Base-by-base conservation (phyloP, 1,284 basidiomycete species). In the Ceratobasidium sp. region DNA sequence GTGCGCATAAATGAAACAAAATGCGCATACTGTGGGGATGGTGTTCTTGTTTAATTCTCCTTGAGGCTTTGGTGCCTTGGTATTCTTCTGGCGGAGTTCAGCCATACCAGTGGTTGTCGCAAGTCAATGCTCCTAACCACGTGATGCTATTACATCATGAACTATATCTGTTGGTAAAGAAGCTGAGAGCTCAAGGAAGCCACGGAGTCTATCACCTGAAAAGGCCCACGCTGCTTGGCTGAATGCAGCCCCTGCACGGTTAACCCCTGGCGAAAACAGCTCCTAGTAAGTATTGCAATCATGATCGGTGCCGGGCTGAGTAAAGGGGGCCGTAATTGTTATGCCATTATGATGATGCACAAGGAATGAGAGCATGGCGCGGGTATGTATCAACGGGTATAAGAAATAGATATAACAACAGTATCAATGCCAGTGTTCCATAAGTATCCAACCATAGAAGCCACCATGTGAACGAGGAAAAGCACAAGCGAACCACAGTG, bases 361-460 rank as follows among this genome's bases (percentile, higher is more conserved):
- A 16, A n/a, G n/a, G n/a, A 54, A n/a, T 33, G 29, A 6, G 36
- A 19, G 21, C 59, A 50, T 50, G 52, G 29, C 42, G 27, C 49
- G 59, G 59, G 59, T 64, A 64, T 64, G 47, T 52, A 49, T 27
- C 49, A 64, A 42, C 30, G 59, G 59, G 59, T 64, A 64, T 64
- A 47, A 50, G 58, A 19, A 44, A 60, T 59, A 47, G 19, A 60
- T 49, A 46, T n/a, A 46, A 46, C 42, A 46, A 50, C 7, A 27
- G 47, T 44, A 36, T 25, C 33, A 64, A 41, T 30, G 52, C 36
- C 59, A 64, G 49, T 53, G 39, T 49, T 52, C 58, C 19, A 59
- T 41, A 64, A 64, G 46, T 64, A 53, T 44, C 49, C 59, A 54
- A 50, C 49, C 36, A 53, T 33, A 64, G 13, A 52, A 62, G 52